Evolutionary conservation across 768 basidiomycete species (phyloP).

Genomic region (Leccinum disarticulatum): DNA sequence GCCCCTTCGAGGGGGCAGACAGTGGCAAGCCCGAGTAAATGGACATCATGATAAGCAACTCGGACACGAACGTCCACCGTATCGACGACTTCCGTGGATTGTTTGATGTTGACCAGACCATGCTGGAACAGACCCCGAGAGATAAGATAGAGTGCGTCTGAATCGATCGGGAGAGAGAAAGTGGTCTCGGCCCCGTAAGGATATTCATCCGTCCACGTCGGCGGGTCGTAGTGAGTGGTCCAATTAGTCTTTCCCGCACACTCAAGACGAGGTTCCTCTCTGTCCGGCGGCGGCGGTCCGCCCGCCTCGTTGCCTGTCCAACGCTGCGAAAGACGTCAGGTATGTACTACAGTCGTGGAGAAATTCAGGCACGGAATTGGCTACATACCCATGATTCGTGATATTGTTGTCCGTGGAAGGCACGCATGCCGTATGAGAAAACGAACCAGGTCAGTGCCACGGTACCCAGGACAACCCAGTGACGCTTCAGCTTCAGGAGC

Average conservation of each 20-base stretch:
- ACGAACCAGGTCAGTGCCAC: constrained; percentile 15
- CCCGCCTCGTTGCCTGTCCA: neutral
- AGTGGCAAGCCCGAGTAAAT: constrained; percentile 21
- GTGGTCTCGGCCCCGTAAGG: constrained; percentile 27
- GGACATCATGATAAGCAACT: constrained; percentile 22
- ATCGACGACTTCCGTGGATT: constrained; percentile 30
- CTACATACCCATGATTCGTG: constrained; percentile 10
- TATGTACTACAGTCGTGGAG: neutral
- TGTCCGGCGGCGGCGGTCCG: neutral
- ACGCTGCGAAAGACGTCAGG: constrained; percentile 11
- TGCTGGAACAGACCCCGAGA: constrained; percentile 30
- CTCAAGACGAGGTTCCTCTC: neutral
- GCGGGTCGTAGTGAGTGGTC: constrained; percentile 25
- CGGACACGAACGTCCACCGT: constrained; percentile 30
- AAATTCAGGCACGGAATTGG: neutral
- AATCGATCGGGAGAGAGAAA: constrained; percentile 32
- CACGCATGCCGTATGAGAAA: constrained; percentile 6
- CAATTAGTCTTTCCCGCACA: constrained; percentile 23
- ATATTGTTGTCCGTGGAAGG: neutral
- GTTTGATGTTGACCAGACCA: constrained; percentile 29
- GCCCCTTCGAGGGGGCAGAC: constrained; percentile 32
- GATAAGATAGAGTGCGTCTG: constrained; percentile 31
- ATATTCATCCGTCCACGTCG: constrained; percentile 21
- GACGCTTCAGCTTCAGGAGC: constrained; percentile 15
- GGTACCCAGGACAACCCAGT: constrained; percentile 5